Evolutionary conservation across 768 basidiomycete species (phyloP), one percentile per base, ranked within the genome.

Genomic region (Chalciporus piperatus): DNA sequence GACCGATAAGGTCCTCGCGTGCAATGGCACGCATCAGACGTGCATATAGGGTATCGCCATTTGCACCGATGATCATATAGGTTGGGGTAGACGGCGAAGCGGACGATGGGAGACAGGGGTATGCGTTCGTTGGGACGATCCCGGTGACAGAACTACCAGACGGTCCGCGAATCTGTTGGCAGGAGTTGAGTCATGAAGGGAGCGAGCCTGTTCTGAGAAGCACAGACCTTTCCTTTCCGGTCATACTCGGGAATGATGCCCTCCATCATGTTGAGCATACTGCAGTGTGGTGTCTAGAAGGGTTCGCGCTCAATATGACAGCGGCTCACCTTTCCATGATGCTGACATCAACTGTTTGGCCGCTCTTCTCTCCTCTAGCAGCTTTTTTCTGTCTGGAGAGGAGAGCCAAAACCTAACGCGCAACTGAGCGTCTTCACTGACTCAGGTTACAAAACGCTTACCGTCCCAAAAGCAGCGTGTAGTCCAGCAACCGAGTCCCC

Each of bases 201-300:
- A 38, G 37, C 43, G 40, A 50, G 6, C 8, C 9, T 32, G 13
- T 11, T 25, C 8, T n/a, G 20, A 17, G 22, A 35, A 39, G 27
- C 6, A 13, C 63, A 39, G 56, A 83, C 84, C 69, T 83, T 84
- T 50, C 79, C 79, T 63, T 84, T 86, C 47, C 85, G 81, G 62
- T 87, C 84, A 50, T 84, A 87, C 65, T 85, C 86, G 11, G 86
- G 86, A 43, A 87, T 81, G 52, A 88, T 80, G 3, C 86, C 85
- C 59, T 87, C 86, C 86, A 87, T 88, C 43, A 86, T 67, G 59
- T 86, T 88, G 4, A 87, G 67, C 85, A 87, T 87, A 59, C 85
- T 87, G 10, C 32, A 22, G 3, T 11, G 11, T 32, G 6, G 30
- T 12, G 30, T 32, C 13, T 13, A 32, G 30, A 32, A 3, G 3